phyloP scores from a whole-genome alignment of 2,329 filamentous ascomycete species.

The Aspergillus piperis region DNA sequence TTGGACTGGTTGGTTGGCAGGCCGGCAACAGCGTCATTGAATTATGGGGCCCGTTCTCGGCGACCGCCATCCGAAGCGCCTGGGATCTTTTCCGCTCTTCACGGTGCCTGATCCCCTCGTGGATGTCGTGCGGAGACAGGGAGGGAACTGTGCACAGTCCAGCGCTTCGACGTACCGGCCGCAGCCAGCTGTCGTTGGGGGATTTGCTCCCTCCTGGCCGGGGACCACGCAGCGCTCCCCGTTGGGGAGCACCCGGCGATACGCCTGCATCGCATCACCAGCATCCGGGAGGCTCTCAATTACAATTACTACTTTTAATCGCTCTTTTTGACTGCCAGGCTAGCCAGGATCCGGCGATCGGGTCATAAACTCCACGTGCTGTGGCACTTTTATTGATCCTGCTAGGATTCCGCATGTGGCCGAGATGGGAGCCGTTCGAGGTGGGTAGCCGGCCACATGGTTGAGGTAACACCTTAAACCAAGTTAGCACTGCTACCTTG shows the following conservation, averaged over 20 bases:
- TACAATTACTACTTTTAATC: constrained; percentile 5
- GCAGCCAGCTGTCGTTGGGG: background rate
- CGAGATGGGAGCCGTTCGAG: background rate
- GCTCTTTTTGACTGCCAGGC: constrained; percentile 7
- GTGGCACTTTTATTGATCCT: constrained; percentile 24
- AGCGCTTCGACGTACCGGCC: constrained; percentile 8
- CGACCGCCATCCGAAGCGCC: constrained; percentile 17
- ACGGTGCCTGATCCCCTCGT: constrained; percentile 14
- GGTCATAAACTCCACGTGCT: constrained; percentile 19
- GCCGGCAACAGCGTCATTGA: constrained; percentile 7
- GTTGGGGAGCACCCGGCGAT: background rate
- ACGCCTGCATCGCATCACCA: background rate
- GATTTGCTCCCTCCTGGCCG: background rate
- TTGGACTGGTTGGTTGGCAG: background rate
- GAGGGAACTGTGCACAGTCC: constrained; percentile 9
- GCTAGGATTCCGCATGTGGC: constrained; percentile 12
- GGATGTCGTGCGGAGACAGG: background rate
- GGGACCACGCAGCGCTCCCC: background rate
- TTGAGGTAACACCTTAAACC: background rate
- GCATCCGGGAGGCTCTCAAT: background rate
- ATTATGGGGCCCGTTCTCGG: constrained; percentile 23
- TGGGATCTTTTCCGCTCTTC: constrained; percentile 13
- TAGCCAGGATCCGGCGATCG: constrained; percentile 20
- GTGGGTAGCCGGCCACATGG: constrained; percentile 11
- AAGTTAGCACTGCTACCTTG: background rate